These are phyloP conservation scores for Hymenoscyphus repandus DNA, from an alignment of 2,329 filamentous ascomycete species.

Conservation along the genomic window DNA sequence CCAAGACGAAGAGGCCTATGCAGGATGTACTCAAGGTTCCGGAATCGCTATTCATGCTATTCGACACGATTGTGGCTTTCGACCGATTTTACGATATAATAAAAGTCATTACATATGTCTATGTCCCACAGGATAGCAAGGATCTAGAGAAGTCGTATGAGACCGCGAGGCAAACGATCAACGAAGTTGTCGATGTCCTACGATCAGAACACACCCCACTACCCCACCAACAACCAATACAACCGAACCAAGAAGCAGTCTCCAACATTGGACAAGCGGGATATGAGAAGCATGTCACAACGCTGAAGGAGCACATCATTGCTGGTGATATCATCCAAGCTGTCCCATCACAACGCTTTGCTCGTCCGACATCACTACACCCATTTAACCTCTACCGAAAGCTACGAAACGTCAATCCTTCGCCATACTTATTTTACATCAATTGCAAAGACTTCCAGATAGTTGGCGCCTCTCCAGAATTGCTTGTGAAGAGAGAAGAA, in stretches of 20 bases:
- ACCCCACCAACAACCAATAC: slow-evolving; percentile 69
- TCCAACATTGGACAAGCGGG: slow-evolving; percentile 88
- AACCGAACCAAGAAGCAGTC: slow-evolving; percentile 70
- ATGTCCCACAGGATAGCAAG: slow-evolving; percentile 53
- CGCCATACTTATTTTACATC: slow-evolving; percentile 95
- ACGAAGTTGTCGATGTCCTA: slow-evolving; percentile 64
- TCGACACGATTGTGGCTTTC: slow-evolving; percentile 88
- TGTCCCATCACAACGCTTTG: slow-evolving; percentile 89
- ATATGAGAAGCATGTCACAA: slow-evolving; percentile 84
- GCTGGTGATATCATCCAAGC: slow-evolving; percentile 95
- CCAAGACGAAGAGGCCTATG: slow-evolving; percentile 84
- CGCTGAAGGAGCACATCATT: slow-evolving; percentile 84
- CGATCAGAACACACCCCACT: slow-evolving; percentile 70
- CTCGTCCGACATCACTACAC: slow-evolving; percentile 82
- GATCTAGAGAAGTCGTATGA: slow-evolving; percentile 65
- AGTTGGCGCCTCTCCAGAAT: slow-evolving; percentile 88
- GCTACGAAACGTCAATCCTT: slow-evolving; percentile 94
- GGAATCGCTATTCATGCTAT: slow-evolving; percentile 95
- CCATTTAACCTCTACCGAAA: slow-evolving; percentile 98
- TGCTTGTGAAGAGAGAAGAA: slow-evolving; percentile 84
- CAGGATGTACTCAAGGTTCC: slow-evolving; percentile 85
- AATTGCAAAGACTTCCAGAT: slow-evolving; percentile 91
- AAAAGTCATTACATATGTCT: slow-evolving; percentile 88
- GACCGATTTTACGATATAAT: slow-evolving; percentile 92
- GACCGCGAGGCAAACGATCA: slow-evolving; percentile 58